A percentile compares a stretch with the other conserved stretches of the same genome.
These are phyloP conservation scores for Quercus tomentella DNA, from an alignment of 331 rosid species.

Conservation along the genomic window DNA sequence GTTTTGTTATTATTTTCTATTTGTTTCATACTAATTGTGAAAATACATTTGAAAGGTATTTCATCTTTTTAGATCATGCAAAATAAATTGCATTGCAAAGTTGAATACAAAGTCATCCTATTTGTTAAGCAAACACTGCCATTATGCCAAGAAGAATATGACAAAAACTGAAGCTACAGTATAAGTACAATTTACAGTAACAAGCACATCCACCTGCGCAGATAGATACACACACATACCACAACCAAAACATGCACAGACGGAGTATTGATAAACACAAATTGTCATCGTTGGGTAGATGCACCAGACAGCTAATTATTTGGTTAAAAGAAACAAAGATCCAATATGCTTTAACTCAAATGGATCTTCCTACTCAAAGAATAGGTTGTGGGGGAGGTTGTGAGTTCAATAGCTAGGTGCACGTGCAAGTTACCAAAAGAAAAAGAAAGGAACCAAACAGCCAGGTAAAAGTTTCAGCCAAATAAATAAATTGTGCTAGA, in stretches of 20 bases:
- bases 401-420: no score
- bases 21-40: no score
- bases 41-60: no score
- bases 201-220: neutral
- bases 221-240: neutral
- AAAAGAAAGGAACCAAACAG: neutral
- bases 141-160: neutral
- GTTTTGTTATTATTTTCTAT: no score
- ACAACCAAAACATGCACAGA: neutral
- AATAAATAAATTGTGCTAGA: slow-evolving; percentile 10
- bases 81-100: neutral
- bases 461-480: neutral
- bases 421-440: no score
- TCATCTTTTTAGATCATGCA: neutral
- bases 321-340: neutral
- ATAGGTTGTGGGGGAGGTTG: no score
- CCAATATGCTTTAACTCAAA: neutral
- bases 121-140: neutral
- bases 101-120: neutral
- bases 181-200: neutral
- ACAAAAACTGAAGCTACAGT: neutral
- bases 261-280: neutral
- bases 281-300: neutral
- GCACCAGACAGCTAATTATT: neutral
- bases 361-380: no score